Percentiles rank a stretch among this genome's conserved stretches.
phyloP scores from a whole-genome alignment of 164 flowering plant species.

The Magnolia sinica region DNA sequence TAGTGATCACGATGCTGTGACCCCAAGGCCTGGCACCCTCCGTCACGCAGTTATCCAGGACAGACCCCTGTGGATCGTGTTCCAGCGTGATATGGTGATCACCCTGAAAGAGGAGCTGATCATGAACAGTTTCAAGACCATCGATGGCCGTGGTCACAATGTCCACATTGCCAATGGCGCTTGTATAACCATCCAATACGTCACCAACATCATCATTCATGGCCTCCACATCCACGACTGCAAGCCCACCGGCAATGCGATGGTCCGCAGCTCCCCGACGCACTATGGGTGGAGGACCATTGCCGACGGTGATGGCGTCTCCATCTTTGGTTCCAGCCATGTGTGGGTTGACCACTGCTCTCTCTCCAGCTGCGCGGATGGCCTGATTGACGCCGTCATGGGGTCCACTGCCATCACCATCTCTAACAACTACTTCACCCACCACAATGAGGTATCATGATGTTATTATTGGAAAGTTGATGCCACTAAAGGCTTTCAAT shows the following conservation, averaged over 20 bases:
- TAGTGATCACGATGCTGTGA: conserved; percentile 70
- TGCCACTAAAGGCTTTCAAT: background rate
- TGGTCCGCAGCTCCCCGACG: conserved; percentile 41
- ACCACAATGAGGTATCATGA: conserved; percentile 84
- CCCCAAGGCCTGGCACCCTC: conserved; percentile 83
- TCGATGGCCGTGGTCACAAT: conserved; percentile 41
- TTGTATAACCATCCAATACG: conserved; percentile 40
- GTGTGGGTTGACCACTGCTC: conserved; percentile 95
- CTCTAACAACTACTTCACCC: conserved; percentile 82
- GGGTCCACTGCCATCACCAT: conserved; percentile 95
- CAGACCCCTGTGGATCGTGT: conserved; percentile 56
- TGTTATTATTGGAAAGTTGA: background rate
- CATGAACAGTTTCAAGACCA: conserved; percentile 48
- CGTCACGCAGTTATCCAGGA: conserved; percentile 92
- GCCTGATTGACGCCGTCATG: conserved; percentile 96
- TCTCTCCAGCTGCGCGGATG: conserved; percentile 84
- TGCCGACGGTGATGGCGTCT: conserved; percentile 66
- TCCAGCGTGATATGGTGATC: conserved; percentile 44
- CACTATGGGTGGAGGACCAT: conserved; percentile 48
- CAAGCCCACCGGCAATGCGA: conserved; percentile 44
- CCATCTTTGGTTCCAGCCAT: conserved; percentile 88
- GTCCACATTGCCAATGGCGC: conserved; percentile 43
- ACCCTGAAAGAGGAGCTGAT: conserved; percentile 39
- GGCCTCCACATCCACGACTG: conserved; percentile 44
- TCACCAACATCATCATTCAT: conserved; percentile 42